Evolutionary conservation across 2,329 filamentous ascomycete species (phyloP), one percentile per base, ranked within the genome.

Genomic region (Trichoderma hamatum): DNA sequence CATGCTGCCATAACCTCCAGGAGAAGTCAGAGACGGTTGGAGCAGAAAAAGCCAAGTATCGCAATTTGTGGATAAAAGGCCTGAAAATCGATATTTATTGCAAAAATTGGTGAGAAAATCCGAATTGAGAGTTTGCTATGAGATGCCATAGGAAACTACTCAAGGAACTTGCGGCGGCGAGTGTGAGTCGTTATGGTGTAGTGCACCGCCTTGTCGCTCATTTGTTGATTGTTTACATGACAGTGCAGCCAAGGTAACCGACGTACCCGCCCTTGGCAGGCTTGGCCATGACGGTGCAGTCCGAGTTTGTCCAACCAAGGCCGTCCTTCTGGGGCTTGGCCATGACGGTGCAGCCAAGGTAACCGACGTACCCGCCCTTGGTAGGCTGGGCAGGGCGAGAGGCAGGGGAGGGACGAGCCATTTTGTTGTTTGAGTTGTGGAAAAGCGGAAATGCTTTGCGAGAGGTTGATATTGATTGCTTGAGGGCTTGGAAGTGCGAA

Each of bases 181-280:
- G 11, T 24, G 10, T 24, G 10, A 49, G 54, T 56, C 34, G 54
- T 32, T 3, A 4, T 21, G n/a, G 7, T 19, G 28, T 54, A 28
- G 3, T 5, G 24, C 51, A 14, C 14, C 61, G 49, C 49, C 46
- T 21, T 24, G 16, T 65, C 11, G 43, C 34, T 10, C 39, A 54
- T 14, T 2, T 5, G n/a, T 14, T 30, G 10, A 54, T 36, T 54
- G 54, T 74, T 77, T 79, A 80, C 79, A 80, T 80, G 73, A 80
- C 67, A 34, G 70, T 73, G 72, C 78, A 80, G 66, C 76, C 75
- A 28, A 77, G 71, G 52, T 72, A 74, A 69, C 43, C 43, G 54
- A 16, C 21, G 19, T 21, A 32, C n/a, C n/a, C n/a, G 32, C 32
- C 32, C 32, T 34, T 34, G n/a, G n/a, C n/a, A n/a, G 30, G 30